A percentile compares a stretch with the other conserved stretches of the same genome.
These are phyloP conservation scores for Physcia stellaris DNA, from an alignment of 495 filamentous ascomycete genomes.

Conservation along the genomic window DNA sequence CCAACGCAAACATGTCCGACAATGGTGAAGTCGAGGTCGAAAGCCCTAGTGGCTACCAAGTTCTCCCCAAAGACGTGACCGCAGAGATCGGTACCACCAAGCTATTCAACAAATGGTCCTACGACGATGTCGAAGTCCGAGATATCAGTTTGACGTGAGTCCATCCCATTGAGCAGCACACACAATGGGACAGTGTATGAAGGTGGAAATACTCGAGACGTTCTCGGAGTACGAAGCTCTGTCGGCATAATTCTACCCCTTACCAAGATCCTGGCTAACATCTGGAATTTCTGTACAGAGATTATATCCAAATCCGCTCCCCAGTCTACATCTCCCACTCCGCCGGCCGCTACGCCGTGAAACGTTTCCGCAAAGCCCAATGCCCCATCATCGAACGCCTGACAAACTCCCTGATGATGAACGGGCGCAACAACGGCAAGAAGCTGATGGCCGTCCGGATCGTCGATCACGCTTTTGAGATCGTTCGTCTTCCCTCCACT, in stretches of 20 bases:
- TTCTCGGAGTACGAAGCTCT: background rate
- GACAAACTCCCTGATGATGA: conserved; percentile 99
- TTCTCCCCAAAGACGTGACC: conserved; percentile 90
- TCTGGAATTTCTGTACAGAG: conserved; percentile 37
- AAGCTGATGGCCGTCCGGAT: conserved; percentile 99
- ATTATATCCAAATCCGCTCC: conserved; percentile 98
- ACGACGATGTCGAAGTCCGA: conserved; percentile 98
- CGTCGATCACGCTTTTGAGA: conserved; percentile 97
- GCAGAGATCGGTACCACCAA: conserved; percentile 85
- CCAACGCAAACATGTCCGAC: conserved; percentile 98
- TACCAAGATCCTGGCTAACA: background rate
- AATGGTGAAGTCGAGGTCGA: conserved; percentile 89
- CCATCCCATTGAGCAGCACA: background rate
- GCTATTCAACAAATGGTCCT: conserved; percentile 96
- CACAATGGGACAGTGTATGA: background rate
- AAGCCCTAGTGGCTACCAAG: conserved; percentile 52
- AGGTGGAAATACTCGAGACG: background rate
- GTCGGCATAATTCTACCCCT: background rate
- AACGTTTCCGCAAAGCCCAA: conserved; percentile 99
- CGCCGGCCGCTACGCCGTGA: conserved; percentile 94
- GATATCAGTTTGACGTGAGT: conserved; percentile 99
- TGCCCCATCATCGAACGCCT: conserved; percentile 99
- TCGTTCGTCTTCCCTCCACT: conserved; percentile 49
- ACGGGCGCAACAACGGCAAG: conserved; percentile 99
- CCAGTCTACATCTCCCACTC: conserved; percentile 98